Base-by-base conservation (phyloP, 2,329 filamentous ascomycete genomes). In the Pleurostoma richardsiae region DNA sequence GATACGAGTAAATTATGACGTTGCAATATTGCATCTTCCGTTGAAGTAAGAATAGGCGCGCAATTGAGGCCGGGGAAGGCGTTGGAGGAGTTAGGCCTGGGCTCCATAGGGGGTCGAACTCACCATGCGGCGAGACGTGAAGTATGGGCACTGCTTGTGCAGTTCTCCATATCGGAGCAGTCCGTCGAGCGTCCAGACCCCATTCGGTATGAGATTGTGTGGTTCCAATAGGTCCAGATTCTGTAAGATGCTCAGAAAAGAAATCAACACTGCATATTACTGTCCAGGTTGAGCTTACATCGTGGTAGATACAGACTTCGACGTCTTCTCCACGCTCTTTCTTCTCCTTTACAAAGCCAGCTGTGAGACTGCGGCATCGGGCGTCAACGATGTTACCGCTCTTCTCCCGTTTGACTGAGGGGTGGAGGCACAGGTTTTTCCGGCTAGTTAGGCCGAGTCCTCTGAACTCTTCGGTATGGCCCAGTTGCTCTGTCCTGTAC, bases 1-100 rank as follows among this genome's bases (percentile, higher is more conserved):
- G 94, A 62, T 99, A 99, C 1, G 94, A 99, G 71, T 99, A 99
- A 56, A 99, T 99, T 60, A 99, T 96, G 61, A 99, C 90, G 64
- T 99, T 97, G 77, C 94, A 99, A 62, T 91, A 97, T 59, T 94
- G 86, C 92, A 99, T 97, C 86, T 90, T 54, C 10, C 30, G 6
- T 30, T 29, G 38, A 10, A 10, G 29, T 29, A 44, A 19, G 19
- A 19, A 19, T 19, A 10, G 29, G 30, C 48, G 31, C 44, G 33
- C 36, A 41, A 29, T 6, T 36, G 29, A 4, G 10, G 8, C 26
- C 5, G 11, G 29, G 33, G 6, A 3, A 27, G 10, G 26, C n/a
- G n/a, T 7, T 19, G 10, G 7, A 30, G 33, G 43, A 19, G 19
- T 19, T 19, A 19, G 19, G 19, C 19, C 19, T 19, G 19, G 19